Conservation (phyloP, 805 yeast species). For the Schwanniomyces polymorphus region DNA sequence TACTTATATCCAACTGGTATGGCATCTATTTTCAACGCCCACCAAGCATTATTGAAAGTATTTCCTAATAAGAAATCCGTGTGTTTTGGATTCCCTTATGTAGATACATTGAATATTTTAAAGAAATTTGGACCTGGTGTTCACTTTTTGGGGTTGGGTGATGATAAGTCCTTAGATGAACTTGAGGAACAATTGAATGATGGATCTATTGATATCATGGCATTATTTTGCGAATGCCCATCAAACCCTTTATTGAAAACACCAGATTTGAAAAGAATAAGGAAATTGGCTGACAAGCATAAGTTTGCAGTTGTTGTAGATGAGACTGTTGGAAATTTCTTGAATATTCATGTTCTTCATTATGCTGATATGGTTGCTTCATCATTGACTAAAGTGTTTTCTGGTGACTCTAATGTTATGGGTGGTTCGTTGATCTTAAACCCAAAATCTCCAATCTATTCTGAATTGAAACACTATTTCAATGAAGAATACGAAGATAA, state of each 20-base stretch:
- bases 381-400: slow-evolving; percentile 87
- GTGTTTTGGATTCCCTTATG: slow-evolving; percentile 95
- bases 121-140: slow-evolving; percentile 92
- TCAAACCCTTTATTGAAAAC: slow-evolving; percentile 90
- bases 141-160: slow-evolving; percentile 83
- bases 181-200: slow-evolving; percentile 58
- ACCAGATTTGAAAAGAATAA: slow-evolving; percentile 69
- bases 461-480: slow-evolving; percentile 49
- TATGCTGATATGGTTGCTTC: slow-evolving; percentile 85
- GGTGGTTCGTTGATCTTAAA: slow-evolving; percentile 87
- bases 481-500: slow-evolving; percentile 61
- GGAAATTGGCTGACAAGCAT: slow-evolving; percentile 64
- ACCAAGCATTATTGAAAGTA: slow-evolving; percentile 49
- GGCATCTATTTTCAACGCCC: slow-evolving; percentile 87
- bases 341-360: slow-evolving; percentile 77
- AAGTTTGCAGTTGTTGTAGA: slow-evolving; percentile 83
- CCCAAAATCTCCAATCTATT: slow-evolving; percentile 55
- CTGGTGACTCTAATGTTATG: slow-evolving; percentile 95
- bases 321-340: slow-evolving; percentile 91
- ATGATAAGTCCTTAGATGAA: slow-evolving; percentile 63
- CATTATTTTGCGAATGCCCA: slow-evolving; percentile 90
- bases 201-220: slow-evolving; percentile 61
- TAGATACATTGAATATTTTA: slow-evolving; percentile 84
- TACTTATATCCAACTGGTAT: slow-evolving; percentile 88
- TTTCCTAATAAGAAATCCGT: slow-evolving; percentile 59